These are phyloP conservation scores for Hortaea sp. DNA, from an alignment of 2,329 filamentous ascomycete genomes.

Conservation along the genomic window DNA sequence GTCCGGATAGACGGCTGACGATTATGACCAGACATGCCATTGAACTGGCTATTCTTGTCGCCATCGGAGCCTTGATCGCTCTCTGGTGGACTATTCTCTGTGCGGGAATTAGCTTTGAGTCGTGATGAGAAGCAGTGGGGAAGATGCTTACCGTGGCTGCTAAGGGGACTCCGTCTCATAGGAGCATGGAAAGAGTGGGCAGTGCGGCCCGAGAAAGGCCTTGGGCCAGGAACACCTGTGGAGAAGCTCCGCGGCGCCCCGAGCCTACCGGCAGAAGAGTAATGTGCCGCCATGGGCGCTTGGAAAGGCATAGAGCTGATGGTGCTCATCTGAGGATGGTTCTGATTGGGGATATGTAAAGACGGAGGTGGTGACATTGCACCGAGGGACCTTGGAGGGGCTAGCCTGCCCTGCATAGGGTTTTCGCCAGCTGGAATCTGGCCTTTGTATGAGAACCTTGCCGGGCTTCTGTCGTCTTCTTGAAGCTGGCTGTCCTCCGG, in stretches of 20 bases:
- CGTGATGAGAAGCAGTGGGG: background rate
- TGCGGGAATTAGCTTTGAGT: background rate
- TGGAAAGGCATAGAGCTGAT: background rate
- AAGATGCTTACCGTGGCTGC: constrained; percentile 16
- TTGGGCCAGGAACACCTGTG: constrained; percentile 2
- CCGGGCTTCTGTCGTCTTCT: constrained; percentile 3
- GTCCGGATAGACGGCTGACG: constrained; percentile 5
- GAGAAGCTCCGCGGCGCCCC: background rate
- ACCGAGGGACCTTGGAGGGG: background rate
- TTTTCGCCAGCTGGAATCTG: constrained; percentile 14
- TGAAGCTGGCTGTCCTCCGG: constrained; percentile 12
- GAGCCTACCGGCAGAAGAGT: constrained; percentile 3
- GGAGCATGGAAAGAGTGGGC: constrained; percentile 6
- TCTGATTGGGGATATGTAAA: constrained; percentile 1
- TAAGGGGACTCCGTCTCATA: constrained; percentile 13
- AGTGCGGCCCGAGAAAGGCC: background rate
- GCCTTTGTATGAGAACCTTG: constrained; percentile 18
- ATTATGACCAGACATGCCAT: constrained; percentile 2
- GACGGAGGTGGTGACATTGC: constrained; percentile 2
- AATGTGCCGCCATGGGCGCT: constrained; percentile 5
- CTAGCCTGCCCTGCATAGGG: constrained; percentile 1
- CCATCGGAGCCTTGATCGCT: constrained; percentile 15
- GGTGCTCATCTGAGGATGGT: background rate
- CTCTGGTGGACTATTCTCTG: constrained; percentile 16
- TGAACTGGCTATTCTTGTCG: constrained; percentile 1